Conservation (phyloP, 2,329 filamentous ascomycete genomes). For the Venturiaceae sp. region DNA sequence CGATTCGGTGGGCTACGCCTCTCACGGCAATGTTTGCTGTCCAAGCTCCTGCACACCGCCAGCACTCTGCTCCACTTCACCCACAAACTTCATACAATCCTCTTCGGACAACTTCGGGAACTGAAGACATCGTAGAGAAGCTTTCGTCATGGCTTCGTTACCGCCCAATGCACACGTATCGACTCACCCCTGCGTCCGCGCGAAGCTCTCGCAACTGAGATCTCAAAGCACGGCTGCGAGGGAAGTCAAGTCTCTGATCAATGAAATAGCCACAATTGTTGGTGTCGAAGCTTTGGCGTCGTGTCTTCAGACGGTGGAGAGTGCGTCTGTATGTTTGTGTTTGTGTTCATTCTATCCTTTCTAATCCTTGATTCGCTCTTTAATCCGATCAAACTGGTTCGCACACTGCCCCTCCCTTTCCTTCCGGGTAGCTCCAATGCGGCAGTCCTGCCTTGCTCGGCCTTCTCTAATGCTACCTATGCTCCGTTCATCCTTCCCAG, state of each 20-base stretch:
- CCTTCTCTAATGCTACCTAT: too few species aligned
- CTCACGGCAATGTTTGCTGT: not conserved
- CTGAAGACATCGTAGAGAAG: not conserved
- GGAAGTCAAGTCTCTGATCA: conserved; percentile 71
- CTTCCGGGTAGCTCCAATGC: not conserved
- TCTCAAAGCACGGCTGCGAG: conserved; percentile 59
- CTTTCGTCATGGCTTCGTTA: conserved; percentile 14
- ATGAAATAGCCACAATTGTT: conserved; percentile 78
- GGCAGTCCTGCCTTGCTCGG: too few species aligned
- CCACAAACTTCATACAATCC: not conserved
- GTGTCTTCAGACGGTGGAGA: conserved; percentile 46
- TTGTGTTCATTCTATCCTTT: conserved; percentile 3
- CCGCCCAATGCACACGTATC: conserved; percentile 63
- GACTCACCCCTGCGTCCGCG: conserved; percentile 71
- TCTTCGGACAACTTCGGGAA: not conserved
- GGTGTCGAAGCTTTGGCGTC: conserved; percentile 69
- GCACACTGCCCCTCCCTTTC: not conserved
- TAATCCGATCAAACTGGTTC: not conserved
- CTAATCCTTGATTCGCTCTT: too few species aligned
- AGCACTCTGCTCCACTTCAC: not conserved
- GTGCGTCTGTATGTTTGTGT: conserved; percentile 50
- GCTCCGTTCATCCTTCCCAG: too few species aligned
- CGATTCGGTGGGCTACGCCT: not conserved
- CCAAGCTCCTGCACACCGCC: not conserved
- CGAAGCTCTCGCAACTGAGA: conserved; percentile 84